Base-by-base conservation (phyloP, 352 stramenopile species). In the Stephanocyclus meneghinianus region DNA sequence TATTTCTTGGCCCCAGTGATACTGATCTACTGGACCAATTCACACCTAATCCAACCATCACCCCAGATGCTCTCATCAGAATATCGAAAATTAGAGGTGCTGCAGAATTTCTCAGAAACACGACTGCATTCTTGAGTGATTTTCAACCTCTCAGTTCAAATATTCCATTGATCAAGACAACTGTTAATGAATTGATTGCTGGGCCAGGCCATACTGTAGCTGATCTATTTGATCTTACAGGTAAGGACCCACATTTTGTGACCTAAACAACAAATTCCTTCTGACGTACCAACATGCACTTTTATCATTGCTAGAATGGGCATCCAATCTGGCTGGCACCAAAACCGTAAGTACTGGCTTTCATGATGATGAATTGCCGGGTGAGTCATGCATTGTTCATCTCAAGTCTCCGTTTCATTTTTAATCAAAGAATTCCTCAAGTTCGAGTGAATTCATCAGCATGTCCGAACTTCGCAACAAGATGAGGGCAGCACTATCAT, bases 141-240 rank as follows among this genome's bases (percentile, higher is more conserved):
- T 73, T 63, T 32, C 37, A 60, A n/a, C 40, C 63, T 44, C 55
- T 83, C 32, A 16, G 35, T 15, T 2, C 62, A 57, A 37, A 50
- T 21, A 60, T 83, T 61, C 76, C 76, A 50, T 29, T 83, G 26
- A 15, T 83, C 8, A n/a, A 76, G 10, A 67, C 21, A 35, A 65
- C 61, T 45, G 55, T 83, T 2, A 80, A 83, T 44, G 51, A 72
- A 15, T 64, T 76, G 37, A 55, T 83, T 65, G 70, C 76, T 51
- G 76, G 71, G 5, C 9, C 68, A 26, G 70, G 32, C 30, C 48
- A 47, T 1, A 80, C 62, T 10, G 18, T 83, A 11, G 71, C 70
- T 57, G 53, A 83, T 29, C 26, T 77, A 15, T 78, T 82, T 67
- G 63, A 82, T 48, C 42, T 78, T 10, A 74, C 63, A 47, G 57